Base-by-base conservation (phyloP, 2,329 filamentous ascomycete species). In the Paraphoma sp. region DNA sequence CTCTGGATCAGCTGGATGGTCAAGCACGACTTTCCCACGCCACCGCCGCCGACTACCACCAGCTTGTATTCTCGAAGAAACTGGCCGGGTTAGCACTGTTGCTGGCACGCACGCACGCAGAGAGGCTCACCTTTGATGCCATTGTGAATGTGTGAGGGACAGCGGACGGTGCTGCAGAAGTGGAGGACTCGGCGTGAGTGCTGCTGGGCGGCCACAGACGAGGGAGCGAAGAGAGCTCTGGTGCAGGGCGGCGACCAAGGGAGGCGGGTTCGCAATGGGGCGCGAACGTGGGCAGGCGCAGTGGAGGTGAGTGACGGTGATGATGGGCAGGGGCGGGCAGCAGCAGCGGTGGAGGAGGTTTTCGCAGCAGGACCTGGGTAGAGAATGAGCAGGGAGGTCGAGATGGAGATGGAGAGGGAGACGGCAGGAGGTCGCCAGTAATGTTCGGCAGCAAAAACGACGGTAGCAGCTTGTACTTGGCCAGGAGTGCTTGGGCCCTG, bases 11-110 rank as follows among this genome's bases (percentile, higher is more conserved):
- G 79, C 63, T 98, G 95, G 76, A 99, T 98, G 57, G 95, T 98
- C 84, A 99, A 87, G 82, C 95, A 98, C 61, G 94, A 98, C 85
- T 99, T 99, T 83, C 95, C 95, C 66, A 99, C 95, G 79, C 95
- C 95, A 85, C 95, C 95, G 73, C 96, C 95, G 71, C 95, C 95
- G 67, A 99, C 93, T 61, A 98, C 95, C 60, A 99, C 95, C 56
- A 83, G 78, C 76, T 83, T 83, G 75, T 83, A 83, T 70, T 83
- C 81, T 76, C 81, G 76, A 58, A 83, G 79, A 67, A 83, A 83
- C 80, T 83, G 60, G 11, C 54, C 55, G 57, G 49, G 68, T 75
- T 63, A 71, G 72, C 62, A 58, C 52, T n/a, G 49, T 42, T 46
- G 14, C 16, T n/a, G 36, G 52, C 30, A 45, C 51, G 29, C 51